phyloP scores from a whole-genome alignment of 208 protist genomes.

The Novymonas esmeraldas region DNA sequence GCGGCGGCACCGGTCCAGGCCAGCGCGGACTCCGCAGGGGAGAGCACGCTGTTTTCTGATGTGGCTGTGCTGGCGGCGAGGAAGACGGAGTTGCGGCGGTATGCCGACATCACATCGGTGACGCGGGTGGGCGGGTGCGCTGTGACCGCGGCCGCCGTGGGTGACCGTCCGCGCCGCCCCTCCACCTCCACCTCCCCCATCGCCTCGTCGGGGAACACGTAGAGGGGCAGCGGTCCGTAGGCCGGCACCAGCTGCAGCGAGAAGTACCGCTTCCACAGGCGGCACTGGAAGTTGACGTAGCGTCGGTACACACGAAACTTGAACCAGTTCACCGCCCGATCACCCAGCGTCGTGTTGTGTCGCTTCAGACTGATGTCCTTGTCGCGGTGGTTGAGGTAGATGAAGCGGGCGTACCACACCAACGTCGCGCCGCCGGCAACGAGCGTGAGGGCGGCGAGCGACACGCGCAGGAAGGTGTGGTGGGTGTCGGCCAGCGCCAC shows the following conservation, averaged over 20 bases:
- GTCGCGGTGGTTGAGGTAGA: slow-evolving; percentile 34
- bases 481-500: neutral
- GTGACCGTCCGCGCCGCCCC: neutral
- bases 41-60: neutral
- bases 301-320: slow-evolving; percentile 31
- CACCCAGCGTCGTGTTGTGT: slow-evolving; percentile 27
- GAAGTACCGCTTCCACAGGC: slow-evolving; percentile 37
- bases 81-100: slow-evolving; percentile 10
- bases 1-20: too few relatives aligned
- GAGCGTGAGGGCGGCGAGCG: slow-evolving; percentile 4
- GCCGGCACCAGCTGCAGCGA: slow-evolving; percentile 36
- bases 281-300: slow-evolving; percentile 30
- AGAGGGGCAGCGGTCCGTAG: slow-evolving; percentile 44
- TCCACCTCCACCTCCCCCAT: neutral
- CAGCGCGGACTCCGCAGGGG: neutral
- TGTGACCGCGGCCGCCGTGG: neutral
- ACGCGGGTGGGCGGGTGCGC: neutral
- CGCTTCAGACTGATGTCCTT: slow-evolving; percentile 30
- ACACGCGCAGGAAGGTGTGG: neutral
- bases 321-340: slow-evolving; percentile 33
- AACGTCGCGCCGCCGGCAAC: neutral
- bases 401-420: slow-evolving; percentile 25
- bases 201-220: slow-evolving; percentile 21
- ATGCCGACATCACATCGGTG: neutral
- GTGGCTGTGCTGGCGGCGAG: neutral